Base-by-base conservation (phyloP, 202 grass and related monocot species). In the Panicum hallii region DNA sequence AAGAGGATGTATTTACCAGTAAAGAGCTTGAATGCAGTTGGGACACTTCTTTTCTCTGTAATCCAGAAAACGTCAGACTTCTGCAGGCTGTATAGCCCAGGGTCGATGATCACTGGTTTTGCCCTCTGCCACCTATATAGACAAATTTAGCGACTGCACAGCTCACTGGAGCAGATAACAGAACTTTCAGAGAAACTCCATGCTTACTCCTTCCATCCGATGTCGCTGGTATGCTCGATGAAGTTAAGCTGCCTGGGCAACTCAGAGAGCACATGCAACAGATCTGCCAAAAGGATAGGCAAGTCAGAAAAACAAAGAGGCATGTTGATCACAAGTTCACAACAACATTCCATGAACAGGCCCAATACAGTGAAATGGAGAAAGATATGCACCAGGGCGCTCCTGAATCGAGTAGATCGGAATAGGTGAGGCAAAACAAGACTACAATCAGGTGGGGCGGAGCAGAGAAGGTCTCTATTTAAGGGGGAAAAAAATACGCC, bases 11-110 rank as follows among this genome's bases (percentile, higher is more conserved):
- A 78, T 81, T 71, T 88, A 99, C 97, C 97, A 47, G 93, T 99
- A 85, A 99, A 99, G 68, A 99, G 93, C 82, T 99, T 99, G 80
- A 99, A 99, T 50, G 93, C 97, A 30, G 93, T 99, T 42, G 97
- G 97, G 32, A 99, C 93, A 46, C 97, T 99, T 73, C 97, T 82
- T 73, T 95, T 98, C 89, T 98, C 93, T 11, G 95, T 95, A 76
- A 98, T 91, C 95, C 95, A 98, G 79, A 98, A 98, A 74, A 98
- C 95, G 58, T 98, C 95, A 0, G 95, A 91, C 54, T 98, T 98
- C 88, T 98, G 85, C 83, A 85, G 83, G 74, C 91, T 98, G 80
- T 98, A 95, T 58, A 98, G 93, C 80, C 93, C 95, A 34, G 95
- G 95, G 52, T 98, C 95, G 56, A 98, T 94, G 53, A 98, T 98